Evolutionary conservation across 1,284 basidiomycete genomes (phyloP), one percentile per base, ranked within the genome.

Genomic region (Pascua guehoae): DNA sequence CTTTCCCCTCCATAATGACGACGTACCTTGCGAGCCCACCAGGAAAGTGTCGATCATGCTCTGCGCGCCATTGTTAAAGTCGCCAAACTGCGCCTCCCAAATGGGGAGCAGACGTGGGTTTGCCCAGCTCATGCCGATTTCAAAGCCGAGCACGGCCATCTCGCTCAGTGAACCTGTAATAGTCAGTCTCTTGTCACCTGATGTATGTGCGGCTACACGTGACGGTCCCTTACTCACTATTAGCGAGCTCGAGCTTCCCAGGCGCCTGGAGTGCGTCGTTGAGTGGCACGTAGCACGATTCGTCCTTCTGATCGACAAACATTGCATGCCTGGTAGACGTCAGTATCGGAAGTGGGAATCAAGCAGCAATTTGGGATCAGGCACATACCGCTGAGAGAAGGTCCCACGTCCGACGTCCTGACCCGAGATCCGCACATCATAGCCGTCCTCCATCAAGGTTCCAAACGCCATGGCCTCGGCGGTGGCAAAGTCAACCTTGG

Each of bases 331-430:
- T 86, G 57, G n/a, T 42, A 17, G 15, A 42, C n/a, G 49, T 49
- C 47, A 56, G 53, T 24, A 36, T 46, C 9, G 42, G 36, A 37
- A 42, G 47, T 15, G 5, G 14, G 14, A 50, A 8, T 5, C 16
- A 5, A 32, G 24, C 24, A 32, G 24, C 24, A 32, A 32, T 32
- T 32, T 32, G 24, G 24, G 24, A 32, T 32, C 24, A 32, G 18
- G 24, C 2, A 61, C 79, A 50, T 51, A 85, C 84, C 91, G 81
- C 62, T 94, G 90, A 63, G 88, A 91, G 75, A 94, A 94, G 4
- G 89, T 94, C 2, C 91, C 91, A 41, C 91, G 76, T 0, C 91
- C 91, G 0, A 91, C 89, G 69, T 94, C 91, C 73, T 95, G 91
- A 3, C 91, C 91, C 9, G 88, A 90, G 44, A 94, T 88, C 14